Base-by-base conservation (phyloP, 345 rosid species). In the Eucalyptus polyanthemos region DNA sequence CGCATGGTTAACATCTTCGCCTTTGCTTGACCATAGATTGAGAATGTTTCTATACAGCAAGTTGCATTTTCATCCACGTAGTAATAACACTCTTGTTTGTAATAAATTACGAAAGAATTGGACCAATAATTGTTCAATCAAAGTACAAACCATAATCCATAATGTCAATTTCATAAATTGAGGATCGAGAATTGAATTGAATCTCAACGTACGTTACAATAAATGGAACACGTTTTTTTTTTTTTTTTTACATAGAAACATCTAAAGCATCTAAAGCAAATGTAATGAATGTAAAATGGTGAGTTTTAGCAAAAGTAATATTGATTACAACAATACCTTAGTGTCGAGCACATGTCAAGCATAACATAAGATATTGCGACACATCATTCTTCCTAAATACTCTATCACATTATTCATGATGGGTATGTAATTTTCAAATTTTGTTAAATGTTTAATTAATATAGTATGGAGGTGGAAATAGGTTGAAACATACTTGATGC, bases 121-220 rank as follows among this genome's bases (percentile, higher is more conserved):
- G 42, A 69, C 7, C 25, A 34, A 34, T 17, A 34, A 9, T 6
- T 34, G 7, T 69, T 34, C 81, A 0, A 37, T 11, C 3, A 0
- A 72, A 76, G 47, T 21, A 37, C 15, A 2, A 76, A 76, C 24
- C 83, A 21, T 21, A 19, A 76, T 37, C 14, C 27, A 10, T 0
- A 37, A 37, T 37, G 27, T 76, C 3, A 19, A 0, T 2, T 21
- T 37, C 15, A 76, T 76, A 11, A 76, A 69, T 69, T 34, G 14
- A 16, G 12, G 21, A 72, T 1, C 1, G 5, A 34, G 8, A 72
- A 72, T 34, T 6, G 14, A 72, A 72, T 37, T 4, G 14, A 72
- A 72, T 21, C 45, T 72, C 27, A 11, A 72, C 3, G 2, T 19
- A 5, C 0, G 4, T 5, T 31, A 31, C 19, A n/a, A 7, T 31